Evolutionary conservation across 2,329 filamentous ascomycete species (phyloP), one percentile per base, ranked within the genome.

Genomic region (Ceratocystis destructans): DNA sequence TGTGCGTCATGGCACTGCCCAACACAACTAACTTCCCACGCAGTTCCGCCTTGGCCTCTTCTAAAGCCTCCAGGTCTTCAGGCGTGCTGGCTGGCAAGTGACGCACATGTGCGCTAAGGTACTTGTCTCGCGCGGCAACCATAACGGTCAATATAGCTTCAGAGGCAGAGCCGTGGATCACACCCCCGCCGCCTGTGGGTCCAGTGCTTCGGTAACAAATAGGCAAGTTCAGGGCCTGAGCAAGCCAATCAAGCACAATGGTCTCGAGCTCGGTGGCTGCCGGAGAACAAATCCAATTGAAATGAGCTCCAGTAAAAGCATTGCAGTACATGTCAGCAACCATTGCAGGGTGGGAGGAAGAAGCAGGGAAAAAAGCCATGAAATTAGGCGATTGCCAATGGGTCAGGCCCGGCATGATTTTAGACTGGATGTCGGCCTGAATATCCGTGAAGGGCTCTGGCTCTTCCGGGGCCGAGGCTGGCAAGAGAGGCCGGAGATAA

Each of bases 281-380:
- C 0, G 93, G 93, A 5, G 87, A 91, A 77, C 93, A 96, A 70
- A 96, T 86, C 93, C 93, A 97, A 77, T 97, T 97, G 80, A 97
- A 97, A 48, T 90, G 90, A 0, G 93, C 90, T 17, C 89, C 89
- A 12, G 86, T 94, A 76, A 96, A 92, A 5, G 90, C 88, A 4
- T 89, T 87, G 55, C 86, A 90, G 79, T 96, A 97, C 79, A 97
- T 86, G 77, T 97, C 93, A 22, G 90, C 93, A 10, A 97, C 82
- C 75, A 96, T 93, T 33, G 86, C 84, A 0, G 93, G 91, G 73
- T 87, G 96, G 45, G 87, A 89, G 64, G 87, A 86, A 28, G 84
- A 86, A 62, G 90, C 90, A 0, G 93, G 89, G 77, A 94, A 97
- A 80, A 95, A 97, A 57, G 93, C 93, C 84, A 96, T 90, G 80